A percentile compares a stretch with the other conserved stretches of the same genome.
phyloP scores from a whole-genome alignment of 1,284 basidiomycete genomes.

The Cutaneotrichosporon dermatis region DNA sequence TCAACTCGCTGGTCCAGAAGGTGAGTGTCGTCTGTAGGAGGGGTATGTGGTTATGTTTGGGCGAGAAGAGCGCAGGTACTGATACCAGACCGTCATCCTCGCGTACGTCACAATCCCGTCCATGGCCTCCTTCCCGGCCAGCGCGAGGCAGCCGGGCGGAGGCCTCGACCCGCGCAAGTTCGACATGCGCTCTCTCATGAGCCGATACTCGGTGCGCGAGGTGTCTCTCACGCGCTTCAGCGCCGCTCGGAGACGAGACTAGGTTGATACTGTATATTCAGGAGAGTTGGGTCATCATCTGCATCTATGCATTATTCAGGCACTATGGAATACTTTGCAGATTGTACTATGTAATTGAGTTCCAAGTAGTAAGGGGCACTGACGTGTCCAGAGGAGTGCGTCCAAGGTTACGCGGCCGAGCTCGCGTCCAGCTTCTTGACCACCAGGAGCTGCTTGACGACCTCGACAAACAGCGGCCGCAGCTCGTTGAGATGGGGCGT shows the following conservation, averaged over 20 bases:
- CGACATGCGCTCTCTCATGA: slow-evolving; percentile 63
- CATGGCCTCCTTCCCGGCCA: slow-evolving; percentile 54
- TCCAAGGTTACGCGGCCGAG: too few species aligned
- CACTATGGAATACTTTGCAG: not conserved
- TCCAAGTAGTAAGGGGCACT: not conserved
- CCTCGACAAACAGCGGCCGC: slow-evolving; percentile 80
- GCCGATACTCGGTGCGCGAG: slow-evolving; percentile 74
- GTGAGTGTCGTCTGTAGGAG: slow-evolving; percentile 47
- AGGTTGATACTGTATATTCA: not conserved
- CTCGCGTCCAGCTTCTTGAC: slow-evolving; percentile 20
- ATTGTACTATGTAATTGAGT: not conserved
- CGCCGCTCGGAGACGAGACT: slow-evolving; percentile 40
- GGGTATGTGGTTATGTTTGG: not conserved
- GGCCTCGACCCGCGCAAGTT: slow-evolving; percentile 51
- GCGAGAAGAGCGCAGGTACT: slow-evolving; percentile 44
- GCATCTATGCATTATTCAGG: slow-evolving; percentile 5
- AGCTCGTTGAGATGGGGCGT: slow-evolving; percentile 69
- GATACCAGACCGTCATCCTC: slow-evolving; percentile 56
- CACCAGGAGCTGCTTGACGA: slow-evolving; percentile 51
- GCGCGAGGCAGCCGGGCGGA: slow-evolving; percentile 32
- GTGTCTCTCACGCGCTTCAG: slow-evolving; percentile 59
- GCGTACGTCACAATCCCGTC: slow-evolving; percentile 86
- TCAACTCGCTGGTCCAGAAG: slow-evolving; percentile 96
- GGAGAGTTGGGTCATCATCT: not conserved
- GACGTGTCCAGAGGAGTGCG: too few species aligned